Evolutionary conservation across 2,329 filamentous ascomycete species (phyloP).

Genomic region (Apiospora hydei): DNA sequence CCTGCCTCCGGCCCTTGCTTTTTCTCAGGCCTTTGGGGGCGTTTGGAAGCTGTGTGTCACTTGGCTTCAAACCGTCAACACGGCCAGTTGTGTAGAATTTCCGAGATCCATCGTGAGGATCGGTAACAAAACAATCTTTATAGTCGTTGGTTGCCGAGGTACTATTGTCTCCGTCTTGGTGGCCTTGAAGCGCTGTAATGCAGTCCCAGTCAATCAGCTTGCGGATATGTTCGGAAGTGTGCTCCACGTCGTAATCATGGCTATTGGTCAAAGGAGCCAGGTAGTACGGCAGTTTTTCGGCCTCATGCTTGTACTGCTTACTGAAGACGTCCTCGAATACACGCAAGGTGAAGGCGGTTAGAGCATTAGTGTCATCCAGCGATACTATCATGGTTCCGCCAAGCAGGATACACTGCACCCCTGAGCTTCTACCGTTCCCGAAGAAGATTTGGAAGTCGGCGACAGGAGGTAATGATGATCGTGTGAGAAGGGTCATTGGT

Average conservation of each 20-base stretch:
- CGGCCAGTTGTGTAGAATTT: constrained; percentile 64
- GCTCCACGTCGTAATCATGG: constrained; percentile 40
- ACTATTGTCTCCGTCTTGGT: constrained; percentile 47
- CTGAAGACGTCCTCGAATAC: constrained; percentile 88
- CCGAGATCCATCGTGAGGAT: constrained; percentile 68
- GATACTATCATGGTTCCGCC: constrained; percentile 51
- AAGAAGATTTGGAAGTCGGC: constrained; percentile 78
- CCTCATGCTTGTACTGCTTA: constrained; percentile 75
- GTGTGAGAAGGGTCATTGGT: constrained; percentile 75
- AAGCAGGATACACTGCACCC: constrained; percentile 59
- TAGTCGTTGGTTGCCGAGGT: constrained; percentile 58
- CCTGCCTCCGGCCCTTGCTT: constrained; percentile 47
- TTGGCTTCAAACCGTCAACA: constrained; percentile 65
- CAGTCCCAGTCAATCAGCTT: constrained; percentile 67
- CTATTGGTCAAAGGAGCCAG: constrained; percentile 64
- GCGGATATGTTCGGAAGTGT: constrained; percentile 31
- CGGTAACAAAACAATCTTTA: constrained; percentile 59
- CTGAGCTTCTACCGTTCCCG: constrained; percentile 66
- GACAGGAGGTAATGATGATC: constrained; percentile 67
- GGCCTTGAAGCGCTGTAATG: constrained; percentile 50
- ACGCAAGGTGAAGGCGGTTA: constrained; percentile 78
- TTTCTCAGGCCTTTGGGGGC: constrained; percentile 57
- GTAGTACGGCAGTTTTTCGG: constrained; percentile 80
- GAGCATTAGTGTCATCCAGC: constrained; percentile 52
- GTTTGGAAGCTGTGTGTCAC: constrained; percentile 68